Evolutionary conservation across 495 filamentous ascomycete species (phyloP).

Genomic region (Penicillium soppii): DNA sequence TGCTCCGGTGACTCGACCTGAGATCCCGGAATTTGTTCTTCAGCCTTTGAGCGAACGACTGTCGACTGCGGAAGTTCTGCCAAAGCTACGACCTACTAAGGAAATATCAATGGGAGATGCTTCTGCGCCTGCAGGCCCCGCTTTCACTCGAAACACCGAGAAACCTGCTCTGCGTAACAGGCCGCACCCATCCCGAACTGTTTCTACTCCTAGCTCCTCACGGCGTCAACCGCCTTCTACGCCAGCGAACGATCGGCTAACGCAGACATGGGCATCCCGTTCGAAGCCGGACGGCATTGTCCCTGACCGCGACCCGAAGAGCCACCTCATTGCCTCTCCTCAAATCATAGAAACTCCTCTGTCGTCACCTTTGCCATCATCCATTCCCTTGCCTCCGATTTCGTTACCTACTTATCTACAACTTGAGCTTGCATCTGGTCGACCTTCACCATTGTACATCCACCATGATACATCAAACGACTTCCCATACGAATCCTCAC

Average conservation of each 20-base stretch:
- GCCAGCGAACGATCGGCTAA: constrained; percentile 32
- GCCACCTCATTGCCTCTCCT: constrained; percentile 24
- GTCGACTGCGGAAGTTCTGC: constrained; percentile 7
- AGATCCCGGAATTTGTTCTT: constrained; percentile 13
- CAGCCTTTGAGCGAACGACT: constrained; percentile 19
- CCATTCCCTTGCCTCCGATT: constrained; percentile 77
- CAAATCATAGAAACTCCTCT: constrained; percentile 39
- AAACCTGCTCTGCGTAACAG: constrained; percentile 25
- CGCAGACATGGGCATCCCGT: constrained; percentile 40
- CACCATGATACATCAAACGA: constrained; percentile 70
- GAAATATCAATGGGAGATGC: constrained; percentile 26
- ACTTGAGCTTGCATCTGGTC: constrained; percentile 77
- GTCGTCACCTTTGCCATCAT: constrained; percentile 65
- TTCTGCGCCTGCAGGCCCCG: constrained; percentile 21
- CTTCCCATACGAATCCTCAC: constrained; percentile 91
- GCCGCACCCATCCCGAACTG: constrained; percentile 32
- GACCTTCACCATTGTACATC: constrained; percentile 86
- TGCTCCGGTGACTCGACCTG: constrained; percentile 4
- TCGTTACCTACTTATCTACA: constrained; percentile 87
- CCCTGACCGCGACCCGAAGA: constrained; percentile 43
- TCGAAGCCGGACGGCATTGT: constrained; percentile 35
- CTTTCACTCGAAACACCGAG: constrained; percentile 3
- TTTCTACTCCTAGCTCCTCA: constrained; percentile 36
- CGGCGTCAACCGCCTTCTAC: constrained; percentile 21
- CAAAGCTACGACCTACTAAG: constrained; percentile 25